phyloP scores from a whole-genome alignment of 805 yeast species.

The Hanseniaspora clermontiae region DNA sequence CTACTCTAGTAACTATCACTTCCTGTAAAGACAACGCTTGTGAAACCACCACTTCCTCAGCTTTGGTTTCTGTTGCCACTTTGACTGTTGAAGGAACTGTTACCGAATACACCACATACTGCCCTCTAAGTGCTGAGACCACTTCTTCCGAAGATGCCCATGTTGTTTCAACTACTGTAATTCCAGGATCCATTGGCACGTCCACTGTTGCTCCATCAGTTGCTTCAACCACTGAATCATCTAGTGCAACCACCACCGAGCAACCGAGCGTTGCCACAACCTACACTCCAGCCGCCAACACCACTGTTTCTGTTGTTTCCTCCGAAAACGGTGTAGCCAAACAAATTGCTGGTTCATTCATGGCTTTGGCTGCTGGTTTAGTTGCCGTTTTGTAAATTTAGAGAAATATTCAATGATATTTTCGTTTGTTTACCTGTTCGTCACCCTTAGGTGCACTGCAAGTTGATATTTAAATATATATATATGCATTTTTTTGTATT shows the following conservation, averaged over 20 bases:
- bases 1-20: constrained; percentile 29
- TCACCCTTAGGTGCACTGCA: no score
- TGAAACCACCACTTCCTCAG: constrained; percentile 25
- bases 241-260: not conserved
- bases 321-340: not conserved
- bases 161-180: constrained; percentile 22
- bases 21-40: constrained; percentile 27
- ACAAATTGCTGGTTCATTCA: constrained; percentile 1
- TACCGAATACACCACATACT: constrained; percentile 30
- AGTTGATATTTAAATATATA: no score
- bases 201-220: not conserved
- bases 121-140: constrained; percentile 24
- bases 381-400: constrained; percentile 1
- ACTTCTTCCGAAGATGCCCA: not conserved
- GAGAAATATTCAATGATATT: no score
- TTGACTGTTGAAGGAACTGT: constrained; percentile 26
- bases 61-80: constrained; percentile 28
- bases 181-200: not conserved
- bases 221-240: not conserved
- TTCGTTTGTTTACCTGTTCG: no score
- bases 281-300: not conserved
- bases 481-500: no score
- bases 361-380: constrained; percentile 10
- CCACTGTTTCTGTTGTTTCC: not conserved
- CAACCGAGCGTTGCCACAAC: not conserved